phyloP scores from a whole-genome alignment of 2,329 filamentous ascomycete genomes.

The Fusarium sp. region DNA sequence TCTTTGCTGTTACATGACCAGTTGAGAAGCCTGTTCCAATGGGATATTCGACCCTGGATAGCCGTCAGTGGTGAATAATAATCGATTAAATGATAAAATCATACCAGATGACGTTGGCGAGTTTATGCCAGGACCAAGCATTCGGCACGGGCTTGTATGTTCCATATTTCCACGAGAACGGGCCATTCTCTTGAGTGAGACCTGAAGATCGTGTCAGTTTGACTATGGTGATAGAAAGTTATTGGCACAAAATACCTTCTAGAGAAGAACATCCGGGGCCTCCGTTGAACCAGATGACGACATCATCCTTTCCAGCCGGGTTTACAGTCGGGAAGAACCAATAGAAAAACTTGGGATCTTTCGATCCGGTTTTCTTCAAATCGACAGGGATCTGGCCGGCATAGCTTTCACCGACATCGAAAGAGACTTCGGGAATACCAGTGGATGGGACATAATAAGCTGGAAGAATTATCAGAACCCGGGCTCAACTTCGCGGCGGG shows the following conservation, averaged over 20 bases:
- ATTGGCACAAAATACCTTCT: slow-evolving; percentile 1
- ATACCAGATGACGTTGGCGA: slow-evolving; percentile 22
- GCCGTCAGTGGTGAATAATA: accelerated
- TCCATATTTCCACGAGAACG: slow-evolving; percentile 22
- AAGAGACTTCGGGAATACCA: not conserved
- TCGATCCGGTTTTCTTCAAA: slow-evolving; percentile 13
- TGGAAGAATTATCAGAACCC: not conserved
- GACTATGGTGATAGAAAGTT: too few relatives aligned
- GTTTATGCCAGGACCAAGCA: slow-evolving; percentile 25
- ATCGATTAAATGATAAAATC: accelerated
- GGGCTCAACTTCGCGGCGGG: accelerated
- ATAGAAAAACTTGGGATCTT: slow-evolving; percentile 39
- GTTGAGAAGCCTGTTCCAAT: slow-evolving; percentile 23
- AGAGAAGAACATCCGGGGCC: slow-evolving; percentile 28
- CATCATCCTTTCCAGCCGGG: slow-evolving; percentile 39
- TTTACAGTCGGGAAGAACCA: slow-evolving; percentile 44
- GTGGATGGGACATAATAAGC: slow-evolving; percentile 8
- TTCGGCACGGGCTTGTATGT: slow-evolving; percentile 19
- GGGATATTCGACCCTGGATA: slow-evolving; percentile 12
- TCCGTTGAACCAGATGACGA: slow-evolving; percentile 42
- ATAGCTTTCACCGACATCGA: slow-evolving; percentile 24
- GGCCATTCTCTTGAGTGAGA: slow-evolving; percentile 21
- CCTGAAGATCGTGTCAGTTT: not conserved
- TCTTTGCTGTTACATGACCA: slow-evolving; percentile 11
- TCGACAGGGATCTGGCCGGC: slow-evolving; percentile 25